Evolutionary conservation across 2,329 filamentous ascomycete species (phyloP).

Genomic region (Xylaria sp.): DNA sequence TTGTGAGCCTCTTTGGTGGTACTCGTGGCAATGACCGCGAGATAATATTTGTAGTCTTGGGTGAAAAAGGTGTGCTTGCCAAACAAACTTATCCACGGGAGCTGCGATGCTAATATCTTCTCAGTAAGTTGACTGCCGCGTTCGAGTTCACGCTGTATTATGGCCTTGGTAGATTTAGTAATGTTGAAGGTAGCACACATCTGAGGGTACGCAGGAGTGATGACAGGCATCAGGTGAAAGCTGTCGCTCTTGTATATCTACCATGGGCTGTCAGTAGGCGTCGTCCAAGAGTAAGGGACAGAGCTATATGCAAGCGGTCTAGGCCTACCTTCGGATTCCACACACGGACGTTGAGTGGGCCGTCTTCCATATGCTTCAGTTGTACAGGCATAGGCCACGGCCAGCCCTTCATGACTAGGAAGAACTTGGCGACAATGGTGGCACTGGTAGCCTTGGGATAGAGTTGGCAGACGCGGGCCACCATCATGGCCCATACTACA

Average conservation of each 20-base stretch:
- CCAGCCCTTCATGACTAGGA: constrained; percentile 89
- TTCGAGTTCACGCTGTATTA: constrained; percentile 83
- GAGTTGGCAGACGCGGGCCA: constrained; percentile 92
- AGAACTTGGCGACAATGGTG: constrained; percentile 92
- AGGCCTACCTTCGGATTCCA: constrained; percentile 81
- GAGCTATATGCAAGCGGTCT: no score
- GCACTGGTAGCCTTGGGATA: constrained; percentile 92
- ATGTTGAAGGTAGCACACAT: constrained; percentile 99
- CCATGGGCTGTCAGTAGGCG: constrained; percentile 34
- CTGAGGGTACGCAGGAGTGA: constrained; percentile 94
- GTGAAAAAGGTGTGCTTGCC: constrained; percentile 93
- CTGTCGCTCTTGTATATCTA: constrained; percentile 80
- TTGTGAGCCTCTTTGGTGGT: constrained; percentile 83
- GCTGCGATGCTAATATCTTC: constrained; percentile 77
- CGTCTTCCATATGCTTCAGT: constrained; percentile 85
- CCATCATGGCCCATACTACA: constrained; percentile 97
- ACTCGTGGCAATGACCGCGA: constrained; percentile 84
- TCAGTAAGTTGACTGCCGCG: constrained; percentile 79
- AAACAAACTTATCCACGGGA: constrained; percentile 87
- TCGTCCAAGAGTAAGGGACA: neutral
- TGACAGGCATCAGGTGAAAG: constrained; percentile 95
- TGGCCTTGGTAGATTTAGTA: constrained; percentile 79
- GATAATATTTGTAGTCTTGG: constrained; percentile 90
- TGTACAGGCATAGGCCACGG: constrained; percentile 93
- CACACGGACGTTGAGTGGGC: constrained; percentile 79